phyloP scores from a whole-genome alignment of 2,329 filamentous ascomycete genomes.

The Trichoderma oligosporum region DNA sequence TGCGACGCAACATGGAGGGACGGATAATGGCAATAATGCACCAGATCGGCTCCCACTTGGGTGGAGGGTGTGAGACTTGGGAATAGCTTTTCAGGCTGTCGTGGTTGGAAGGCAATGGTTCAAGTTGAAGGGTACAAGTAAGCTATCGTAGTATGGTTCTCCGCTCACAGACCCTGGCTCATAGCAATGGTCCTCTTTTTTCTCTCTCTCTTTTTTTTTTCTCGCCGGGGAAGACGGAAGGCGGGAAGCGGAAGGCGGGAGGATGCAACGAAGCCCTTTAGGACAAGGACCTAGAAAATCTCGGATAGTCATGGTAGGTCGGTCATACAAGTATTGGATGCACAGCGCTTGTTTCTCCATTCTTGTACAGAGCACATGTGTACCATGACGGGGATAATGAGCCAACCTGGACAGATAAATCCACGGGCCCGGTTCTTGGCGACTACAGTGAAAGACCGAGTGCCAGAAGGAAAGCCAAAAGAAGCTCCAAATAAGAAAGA shows the following conservation, averaged over 20 bases:
- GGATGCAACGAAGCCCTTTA: conserved; percentile 12
- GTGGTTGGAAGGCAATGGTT: background rate
- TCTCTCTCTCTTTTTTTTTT: too few species aligned
- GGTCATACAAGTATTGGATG: background rate
- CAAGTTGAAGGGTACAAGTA: background rate
- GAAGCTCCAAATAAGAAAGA: background rate
- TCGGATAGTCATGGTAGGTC: background rate
- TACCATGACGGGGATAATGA: conserved; percentile 10
- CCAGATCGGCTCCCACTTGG: background rate
- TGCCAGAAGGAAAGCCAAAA: background rate
- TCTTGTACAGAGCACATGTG: background rate
- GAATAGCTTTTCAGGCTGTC: background rate
- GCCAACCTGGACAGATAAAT: conserved; percentile 6
- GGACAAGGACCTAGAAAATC: background rate
- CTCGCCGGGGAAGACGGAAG: conserved; percentile 17
- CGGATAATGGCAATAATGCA: background rate
- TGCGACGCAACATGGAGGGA: background rate
- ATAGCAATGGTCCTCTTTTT: background rate
- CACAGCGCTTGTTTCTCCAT: too few species aligned
- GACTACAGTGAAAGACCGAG: conserved; percentile 10
- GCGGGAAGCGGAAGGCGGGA: conserved; percentile 18
- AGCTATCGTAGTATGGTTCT: conserved; percentile 10
- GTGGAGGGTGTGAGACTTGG: conserved; percentile 1
- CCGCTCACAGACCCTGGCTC: conserved; percentile 8
- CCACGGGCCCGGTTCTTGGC: conserved; percentile 22